A percentile compares a stretch with the other conserved stretches of the same genome.
Evolutionary conservation across 2,329 filamentous ascomycete genomes (phyloP).

Genomic region (Aspergillus glaucus): DNA sequence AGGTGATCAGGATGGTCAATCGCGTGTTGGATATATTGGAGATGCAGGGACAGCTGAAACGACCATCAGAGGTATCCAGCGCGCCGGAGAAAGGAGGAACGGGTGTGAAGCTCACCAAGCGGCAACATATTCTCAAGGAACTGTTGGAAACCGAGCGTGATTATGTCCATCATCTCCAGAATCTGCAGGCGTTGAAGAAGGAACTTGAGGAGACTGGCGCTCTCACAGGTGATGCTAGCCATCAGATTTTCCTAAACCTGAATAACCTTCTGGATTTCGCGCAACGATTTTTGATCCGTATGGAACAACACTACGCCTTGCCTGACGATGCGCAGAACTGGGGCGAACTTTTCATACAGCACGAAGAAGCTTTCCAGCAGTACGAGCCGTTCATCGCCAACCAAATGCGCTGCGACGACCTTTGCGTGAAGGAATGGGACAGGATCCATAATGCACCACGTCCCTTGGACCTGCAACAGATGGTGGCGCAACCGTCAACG

Average conservation of each 20-base stretch:
- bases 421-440: constrained; percentile 79
- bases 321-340: constrained; percentile 74
- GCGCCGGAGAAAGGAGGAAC: constrained; percentile 36
- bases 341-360: constrained; percentile 83
- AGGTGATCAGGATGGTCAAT: constrained; percentile 91
- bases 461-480: constrained; percentile 61
- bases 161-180: constrained; percentile 95
- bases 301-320: constrained; percentile 90
- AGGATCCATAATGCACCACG: constrained; percentile 67
- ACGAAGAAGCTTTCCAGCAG: constrained; percentile 81
- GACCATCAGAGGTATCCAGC: constrained; percentile 48
- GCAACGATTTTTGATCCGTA: constrained; percentile 85
- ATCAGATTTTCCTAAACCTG: constrained; percentile 94
- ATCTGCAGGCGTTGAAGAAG: constrained; percentile 86
- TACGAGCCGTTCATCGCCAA: constrained; percentile 98
- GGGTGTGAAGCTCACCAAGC: constrained; percentile 57
- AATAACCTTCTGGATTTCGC: constrained; percentile 94
- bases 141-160: constrained; percentile 92
- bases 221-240: constrained; percentile 80
- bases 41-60: constrained; percentile 66
- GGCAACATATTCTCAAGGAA: constrained; percentile 86
- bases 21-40: constrained; percentile 82
- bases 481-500: constrained; percentile 80
- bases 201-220: constrained; percentile 80
- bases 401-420: constrained; percentile 79